Evolutionary conservation across 2,329 filamentous ascomycete species (phyloP).

Genomic region (Rhynchosporium agropyri): DNA sequence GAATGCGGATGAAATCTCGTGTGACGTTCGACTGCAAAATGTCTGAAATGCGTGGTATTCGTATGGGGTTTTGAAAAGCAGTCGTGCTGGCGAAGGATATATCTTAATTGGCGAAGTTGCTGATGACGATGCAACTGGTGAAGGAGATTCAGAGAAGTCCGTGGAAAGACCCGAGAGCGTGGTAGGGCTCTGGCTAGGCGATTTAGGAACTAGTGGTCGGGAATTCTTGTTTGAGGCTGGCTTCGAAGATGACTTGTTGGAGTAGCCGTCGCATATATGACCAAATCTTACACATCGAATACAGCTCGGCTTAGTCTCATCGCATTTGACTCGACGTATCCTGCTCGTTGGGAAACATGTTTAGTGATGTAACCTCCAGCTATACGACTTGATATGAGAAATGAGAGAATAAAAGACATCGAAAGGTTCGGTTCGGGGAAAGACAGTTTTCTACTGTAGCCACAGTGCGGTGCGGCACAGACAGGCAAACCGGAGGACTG

Average conservation of each 20-base stretch:
- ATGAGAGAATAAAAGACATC: background rate
- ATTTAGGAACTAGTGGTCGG: constrained; percentile 28
- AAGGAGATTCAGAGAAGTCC: background rate
- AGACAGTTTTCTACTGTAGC: constrained; percentile 1
- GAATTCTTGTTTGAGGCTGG: constrained; percentile 24
- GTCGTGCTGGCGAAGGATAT: constrained; percentile 22
- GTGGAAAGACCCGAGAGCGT: background rate
- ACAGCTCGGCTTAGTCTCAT: constrained; percentile 41
- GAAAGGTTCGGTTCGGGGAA: constrained; percentile 1
- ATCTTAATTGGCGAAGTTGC: constrained; percentile 18
- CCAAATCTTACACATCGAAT: constrained; percentile 39
- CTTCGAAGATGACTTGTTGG: constrained; percentile 28
- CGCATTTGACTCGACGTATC: constrained; percentile 42
- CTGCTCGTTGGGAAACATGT: constrained; percentile 24
- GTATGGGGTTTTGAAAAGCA: constrained; percentile 26
- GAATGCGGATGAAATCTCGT: constrained; percentile 24
- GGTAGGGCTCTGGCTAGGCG: constrained; percentile 14
- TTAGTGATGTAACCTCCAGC: constrained; percentile 17
- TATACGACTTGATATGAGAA: background rate
- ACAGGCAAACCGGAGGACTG: background rate
- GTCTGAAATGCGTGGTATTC: constrained; percentile 30
- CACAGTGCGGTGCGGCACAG: constrained; percentile 6
- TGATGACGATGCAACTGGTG: background rate
- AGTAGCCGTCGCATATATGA: constrained; percentile 42
- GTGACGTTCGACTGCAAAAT: constrained; percentile 29